These are phyloP conservation scores for Aspergillus nanangensis DNA, from an alignment of 495 filamentous ascomycete genomes.

Conservation along the genomic window DNA sequence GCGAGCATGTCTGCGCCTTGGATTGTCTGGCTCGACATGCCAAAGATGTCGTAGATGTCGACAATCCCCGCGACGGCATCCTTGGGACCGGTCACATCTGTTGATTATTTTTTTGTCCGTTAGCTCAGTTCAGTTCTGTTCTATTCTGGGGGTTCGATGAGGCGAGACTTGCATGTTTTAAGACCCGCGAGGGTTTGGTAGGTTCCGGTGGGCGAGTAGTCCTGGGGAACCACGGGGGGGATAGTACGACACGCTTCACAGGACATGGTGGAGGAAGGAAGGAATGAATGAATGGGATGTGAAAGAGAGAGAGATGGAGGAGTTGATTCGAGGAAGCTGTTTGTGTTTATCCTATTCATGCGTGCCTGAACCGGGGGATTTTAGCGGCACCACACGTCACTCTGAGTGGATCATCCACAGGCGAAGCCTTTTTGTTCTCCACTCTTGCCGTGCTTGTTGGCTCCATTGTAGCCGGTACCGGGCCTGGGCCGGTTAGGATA, in stretches of 20 bases:
- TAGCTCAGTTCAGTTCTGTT: background rate
- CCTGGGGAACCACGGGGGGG: conserved; percentile 58
- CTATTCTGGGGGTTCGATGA: background rate
- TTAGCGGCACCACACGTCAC: too few species aligned
- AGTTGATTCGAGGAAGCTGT: too few species aligned
- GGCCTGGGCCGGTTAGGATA: background rate
- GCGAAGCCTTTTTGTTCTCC: background rate
- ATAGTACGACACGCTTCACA: conserved; percentile 68
- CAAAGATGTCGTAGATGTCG: conserved; percentile 54
- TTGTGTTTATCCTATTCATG: too few species aligned
- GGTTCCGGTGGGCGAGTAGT: conserved; percentile 61
- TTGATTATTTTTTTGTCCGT: background rate
- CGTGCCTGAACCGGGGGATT: background rate
- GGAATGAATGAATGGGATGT: background rate
- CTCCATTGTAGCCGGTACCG: background rate
- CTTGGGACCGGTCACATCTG: conserved; percentile 41
- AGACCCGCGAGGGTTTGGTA: conserved; percentile 60
- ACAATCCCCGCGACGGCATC: conserved; percentile 37
- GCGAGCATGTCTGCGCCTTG: conserved; percentile 55
- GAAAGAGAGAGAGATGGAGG: background rate
- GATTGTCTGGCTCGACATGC: conserved; percentile 43
- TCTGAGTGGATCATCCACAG: too few species aligned
- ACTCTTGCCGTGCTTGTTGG: background rate
- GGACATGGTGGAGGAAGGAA: conserved; percentile 16
- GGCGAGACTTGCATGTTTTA: conserved; percentile 56